A percentile compares a stretch with the other conserved stretches of the same genome.
Evolutionary conservation across 73 alveolate species (phyloP).

Genomic region (Stentor coeruleus): DNA sequence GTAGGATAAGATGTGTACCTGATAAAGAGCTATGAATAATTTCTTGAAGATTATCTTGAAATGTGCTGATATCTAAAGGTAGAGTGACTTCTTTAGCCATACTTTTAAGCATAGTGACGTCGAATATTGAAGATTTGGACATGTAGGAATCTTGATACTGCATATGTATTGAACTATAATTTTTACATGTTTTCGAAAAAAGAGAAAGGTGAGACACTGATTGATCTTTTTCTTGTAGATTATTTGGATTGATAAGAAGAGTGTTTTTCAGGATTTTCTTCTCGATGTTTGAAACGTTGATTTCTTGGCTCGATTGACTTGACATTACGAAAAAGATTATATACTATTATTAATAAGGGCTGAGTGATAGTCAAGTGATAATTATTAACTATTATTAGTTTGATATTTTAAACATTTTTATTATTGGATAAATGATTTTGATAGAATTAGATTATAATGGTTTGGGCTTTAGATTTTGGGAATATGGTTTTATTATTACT

Average conservation of each 20-base stretch:
- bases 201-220: not conserved
- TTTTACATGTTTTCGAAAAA: not conserved
- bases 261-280: constrained; percentile 1
- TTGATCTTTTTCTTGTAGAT: not conserved
- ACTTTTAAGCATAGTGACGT: not conserved
- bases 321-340: not conserved
- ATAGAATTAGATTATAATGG: no score
- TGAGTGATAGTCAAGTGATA: not conserved
- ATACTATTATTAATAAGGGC: not conserved
- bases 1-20: not conserved
- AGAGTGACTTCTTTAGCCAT: not conserved
- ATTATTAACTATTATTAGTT: no score
- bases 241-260: not conserved
- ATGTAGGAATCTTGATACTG: not conserved
- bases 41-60: no score
- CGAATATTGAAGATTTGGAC: not conserved
- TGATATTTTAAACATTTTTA: no score
- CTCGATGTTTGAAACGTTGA: not conserved
- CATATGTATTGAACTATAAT: not conserved
- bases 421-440: no score
- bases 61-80: no score
- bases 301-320: not conserved
- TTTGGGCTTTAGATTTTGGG: no score
- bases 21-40: not conserved
- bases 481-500: no score